A percentile compares a stretch with the other conserved stretches of the same genome.
These are phyloP conservation scores for Aspergillus fructus DNA, from an alignment of 2,329 filamentous ascomycete species.

Conservation along the genomic window DNA sequence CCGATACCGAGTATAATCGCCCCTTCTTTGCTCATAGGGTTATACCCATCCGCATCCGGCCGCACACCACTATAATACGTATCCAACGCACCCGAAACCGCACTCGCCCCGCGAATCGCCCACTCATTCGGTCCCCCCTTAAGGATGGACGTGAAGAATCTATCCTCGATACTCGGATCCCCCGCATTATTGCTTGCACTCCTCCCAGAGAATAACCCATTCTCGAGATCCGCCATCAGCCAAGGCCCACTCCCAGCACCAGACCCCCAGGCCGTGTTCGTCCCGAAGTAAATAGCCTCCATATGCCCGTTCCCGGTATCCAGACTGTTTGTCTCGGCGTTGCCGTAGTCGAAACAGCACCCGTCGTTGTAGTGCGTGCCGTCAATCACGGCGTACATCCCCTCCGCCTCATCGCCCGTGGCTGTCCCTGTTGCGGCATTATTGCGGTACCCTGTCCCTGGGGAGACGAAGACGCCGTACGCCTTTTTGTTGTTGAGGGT, in stretches of 20 bases:
- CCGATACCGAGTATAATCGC: slow-evolving; percentile 69
- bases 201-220: slow-evolving; percentile 62
- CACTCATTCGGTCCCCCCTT: slow-evolving; percentile 59
- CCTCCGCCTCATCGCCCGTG: slow-evolving; percentile 51
- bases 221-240: slow-evolving; percentile 70
- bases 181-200: slow-evolving; percentile 48
- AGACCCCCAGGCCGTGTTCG: slow-evolving; percentile 54
- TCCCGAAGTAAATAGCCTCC: slow-evolving; percentile 67
- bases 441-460: slow-evolving; percentile 64
- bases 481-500: slow-evolving; percentile 61
- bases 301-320: slow-evolving; percentile 65
- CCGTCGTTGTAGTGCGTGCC: slow-evolving; percentile 35
- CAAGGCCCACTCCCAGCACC: slow-evolving; percentile 62
- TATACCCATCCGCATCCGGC: slow-evolving; percentile 55
- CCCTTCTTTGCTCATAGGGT: slow-evolving; percentile 64
- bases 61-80: slow-evolving; percentile 61
- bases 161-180: slow-evolving; percentile 53
- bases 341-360: slow-evolving; percentile 57
- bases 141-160: slow-evolving; percentile 58
- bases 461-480: slow-evolving; percentile 63
- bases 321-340: slow-evolving; percentile 52
- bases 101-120: slow-evolving; percentile 60
- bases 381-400: slow-evolving; percentile 36
- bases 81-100: slow-evolving; percentile 54
- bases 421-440: slow-evolving; percentile 54